Percentiles rank a stretch among this genome's conserved stretches.
Conservation (phyloP, 768 basidiomycete genomes). For the Jaapia argillacea region DNA sequence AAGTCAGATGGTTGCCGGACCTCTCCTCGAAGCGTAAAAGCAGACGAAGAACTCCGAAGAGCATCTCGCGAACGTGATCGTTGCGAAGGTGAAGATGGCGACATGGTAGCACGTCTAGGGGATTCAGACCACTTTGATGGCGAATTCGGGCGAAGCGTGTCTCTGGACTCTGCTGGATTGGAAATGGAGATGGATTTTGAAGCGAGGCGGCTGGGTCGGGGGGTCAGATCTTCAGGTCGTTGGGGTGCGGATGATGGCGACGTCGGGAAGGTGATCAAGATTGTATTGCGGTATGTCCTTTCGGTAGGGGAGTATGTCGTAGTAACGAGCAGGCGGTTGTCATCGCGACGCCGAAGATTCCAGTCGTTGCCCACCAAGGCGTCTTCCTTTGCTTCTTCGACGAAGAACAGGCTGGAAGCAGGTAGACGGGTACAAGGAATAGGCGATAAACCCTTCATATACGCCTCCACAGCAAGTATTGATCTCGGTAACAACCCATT, state of each 20-base stretch:
- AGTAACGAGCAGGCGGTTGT: constrained; percentile 43
- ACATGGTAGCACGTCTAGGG: constrained; percentile 3
- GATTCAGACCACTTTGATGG: background rate
- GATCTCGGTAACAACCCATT: constrained; percentile 68
- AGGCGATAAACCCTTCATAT: constrained; percentile 55
- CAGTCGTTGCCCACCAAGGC: constrained; percentile 33
- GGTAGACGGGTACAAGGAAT: constrained; percentile 66
- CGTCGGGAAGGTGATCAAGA: background rate
- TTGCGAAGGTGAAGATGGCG: constrained; percentile 12
- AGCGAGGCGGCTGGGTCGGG: background rate
- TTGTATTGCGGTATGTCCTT: constrained; percentile 35
- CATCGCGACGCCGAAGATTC: constrained; percentile 53
- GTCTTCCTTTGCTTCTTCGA: constrained; percentile 41
- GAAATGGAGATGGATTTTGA: background rate
- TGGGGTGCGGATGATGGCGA: background rate
- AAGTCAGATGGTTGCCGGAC: constrained; percentile 56
- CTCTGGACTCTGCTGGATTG: background rate
- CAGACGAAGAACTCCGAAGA: constrained; percentile 32
- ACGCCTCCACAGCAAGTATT: constrained; percentile 65
- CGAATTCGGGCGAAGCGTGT: background rate
- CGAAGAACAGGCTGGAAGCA: constrained; percentile 46
- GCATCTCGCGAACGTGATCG: constrained; percentile 26
- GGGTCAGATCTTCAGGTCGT: background rate
- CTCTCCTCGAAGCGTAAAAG: constrained; percentile 54
- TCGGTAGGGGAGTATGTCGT: constrained; percentile 42